These are phyloP conservation scores for Clarireedia homoeocarpa DNA, from an alignment of 2,329 filamentous ascomycete species.

Conservation along the genomic window DNA sequence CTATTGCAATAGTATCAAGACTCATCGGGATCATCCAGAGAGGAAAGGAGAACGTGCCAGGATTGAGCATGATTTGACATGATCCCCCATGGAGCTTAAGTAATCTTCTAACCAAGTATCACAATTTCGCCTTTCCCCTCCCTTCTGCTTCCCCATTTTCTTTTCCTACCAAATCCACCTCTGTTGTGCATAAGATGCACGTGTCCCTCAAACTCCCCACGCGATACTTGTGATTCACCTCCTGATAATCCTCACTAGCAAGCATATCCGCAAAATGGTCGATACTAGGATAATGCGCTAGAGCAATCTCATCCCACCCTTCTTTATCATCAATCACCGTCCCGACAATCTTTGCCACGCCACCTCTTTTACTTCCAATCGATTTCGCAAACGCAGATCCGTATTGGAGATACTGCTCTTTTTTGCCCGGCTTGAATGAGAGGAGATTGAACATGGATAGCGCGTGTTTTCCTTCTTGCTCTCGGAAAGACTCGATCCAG, in stretches of 20 bases:
- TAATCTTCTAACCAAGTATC: too few relatives aligned
- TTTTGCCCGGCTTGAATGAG: slow-evolving; percentile 44
- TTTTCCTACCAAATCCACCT: slow-evolving; percentile 29
- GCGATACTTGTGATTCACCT: slow-evolving; percentile 44
- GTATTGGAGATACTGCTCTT: slow-evolving; percentile 48
- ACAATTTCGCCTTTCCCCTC: too few relatives aligned
- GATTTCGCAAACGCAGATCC: slow-evolving; percentile 42
- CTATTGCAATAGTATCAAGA: too few relatives aligned
- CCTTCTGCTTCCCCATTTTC: too few relatives aligned
- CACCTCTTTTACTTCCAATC: slow-evolving; percentile 46
- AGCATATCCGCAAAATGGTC: slow-evolving; percentile 56
- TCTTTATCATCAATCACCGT: slow-evolving; percentile 37
- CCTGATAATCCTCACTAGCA: slow-evolving; percentile 48
- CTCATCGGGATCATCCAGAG: too few relatives aligned
- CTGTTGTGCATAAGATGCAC: slow-evolving; percentile 45
- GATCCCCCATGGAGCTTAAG: too few relatives aligned
- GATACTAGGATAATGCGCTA: slow-evolving; percentile 57
- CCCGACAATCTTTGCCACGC: slow-evolving; percentile 53
- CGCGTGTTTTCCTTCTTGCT: slow-evolving; percentile 32
- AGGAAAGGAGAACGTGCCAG: too few relatives aligned
- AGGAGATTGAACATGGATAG: slow-evolving; percentile 59
- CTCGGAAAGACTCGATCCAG: slow-evolving; percentile 39
- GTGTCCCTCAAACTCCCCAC: slow-evolving; percentile 45
- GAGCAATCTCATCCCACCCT: slow-evolving; percentile 54
- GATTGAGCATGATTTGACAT: too few relatives aligned